Evolutionary conservation across 352 stramenopile species (phyloP).

Genomic region (Pythium dissimile): DNA sequence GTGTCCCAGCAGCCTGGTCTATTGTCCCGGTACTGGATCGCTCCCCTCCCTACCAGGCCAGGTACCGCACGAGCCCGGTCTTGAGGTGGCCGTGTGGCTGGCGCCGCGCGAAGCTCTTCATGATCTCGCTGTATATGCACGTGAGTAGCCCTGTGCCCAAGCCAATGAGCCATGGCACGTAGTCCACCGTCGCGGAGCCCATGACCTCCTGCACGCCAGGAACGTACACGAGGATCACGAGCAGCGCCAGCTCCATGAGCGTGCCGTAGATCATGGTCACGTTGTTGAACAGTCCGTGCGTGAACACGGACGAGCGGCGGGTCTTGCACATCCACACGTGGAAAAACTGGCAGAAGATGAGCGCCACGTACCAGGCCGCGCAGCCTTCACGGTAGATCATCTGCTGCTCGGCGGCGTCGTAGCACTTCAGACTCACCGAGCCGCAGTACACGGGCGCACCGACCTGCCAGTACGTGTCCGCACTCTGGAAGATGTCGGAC

Average conservation of each 20-base stretch:
- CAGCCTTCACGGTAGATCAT: constrained; percentile 58
- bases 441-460: constrained; percentile 24
- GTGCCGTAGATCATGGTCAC: constrained; percentile 68
- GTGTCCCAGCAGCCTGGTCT: too few relatives aligned
- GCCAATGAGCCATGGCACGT: constrained; percentile 44
- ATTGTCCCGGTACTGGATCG: too few relatives aligned
- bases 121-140: constrained; percentile 36
- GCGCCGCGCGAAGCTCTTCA: constrained; percentile 19
- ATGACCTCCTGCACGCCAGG: constrained; percentile 40
- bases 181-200: constrained; percentile 28
- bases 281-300: constrained; percentile 71
- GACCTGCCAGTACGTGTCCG: constrained; percentile 26
- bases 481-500: constrained; percentile 34
- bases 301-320: constrained; percentile 59
- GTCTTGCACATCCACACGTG: constrained; percentile 87
- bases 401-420: constrained; percentile 37
- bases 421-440: constrained; percentile 24
- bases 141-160: constrained; percentile 30
- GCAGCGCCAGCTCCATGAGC: constrained; percentile 35
- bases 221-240: constrained; percentile 49
- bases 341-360: constrained; percentile 80
- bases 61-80: not conserved
- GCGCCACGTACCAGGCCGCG: constrained; percentile 60
- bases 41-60: not conserved
- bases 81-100: not conserved